Conservation (phyloP, 495 filamentous ascomycete species). For the Penicillium mononematosum region DNA sequence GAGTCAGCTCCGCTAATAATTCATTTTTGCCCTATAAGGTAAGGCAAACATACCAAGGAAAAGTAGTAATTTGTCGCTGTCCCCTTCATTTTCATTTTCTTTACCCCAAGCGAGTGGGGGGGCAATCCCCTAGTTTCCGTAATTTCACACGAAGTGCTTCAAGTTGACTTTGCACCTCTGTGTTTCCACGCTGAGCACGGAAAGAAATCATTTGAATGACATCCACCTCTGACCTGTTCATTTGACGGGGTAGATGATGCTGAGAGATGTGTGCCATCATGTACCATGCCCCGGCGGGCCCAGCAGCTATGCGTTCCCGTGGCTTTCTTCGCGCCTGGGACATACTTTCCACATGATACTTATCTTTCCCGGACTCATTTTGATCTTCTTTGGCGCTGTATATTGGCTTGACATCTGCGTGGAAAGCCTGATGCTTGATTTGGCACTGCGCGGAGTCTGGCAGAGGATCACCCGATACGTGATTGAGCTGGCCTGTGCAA, state of each 20-base stretch:
- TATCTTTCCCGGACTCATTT: no score
- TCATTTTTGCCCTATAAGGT: no score
- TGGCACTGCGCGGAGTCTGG: not conserved
- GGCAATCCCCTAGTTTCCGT: not conserved
- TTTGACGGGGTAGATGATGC: not conserved
- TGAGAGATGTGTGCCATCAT: not conserved
- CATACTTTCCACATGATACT: constrained; percentile 9
- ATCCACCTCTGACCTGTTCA: not conserved
- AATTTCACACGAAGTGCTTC: not conserved
- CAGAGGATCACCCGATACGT: no score
- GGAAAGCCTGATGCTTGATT: constrained; percentile 12
- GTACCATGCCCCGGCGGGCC: not conserved
- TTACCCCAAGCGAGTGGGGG: not conserved
- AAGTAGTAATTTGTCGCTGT: not conserved
- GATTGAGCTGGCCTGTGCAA: no score
- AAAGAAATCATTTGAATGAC: constrained; percentile 1
- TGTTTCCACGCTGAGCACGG: not conserved
- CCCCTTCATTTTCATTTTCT: not conserved
- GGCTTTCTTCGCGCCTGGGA: not conserved
- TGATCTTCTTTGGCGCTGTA: constrained; percentile 10
- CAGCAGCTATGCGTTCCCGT: not conserved
- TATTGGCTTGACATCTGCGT: constrained; percentile 6
- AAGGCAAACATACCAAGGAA: not conserved
- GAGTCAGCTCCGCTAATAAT: not conserved
- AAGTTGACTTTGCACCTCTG: not conserved